phyloP scores from a whole-genome alignment of 148 eudicot genomes.

The Agrostemma githago region DNA sequence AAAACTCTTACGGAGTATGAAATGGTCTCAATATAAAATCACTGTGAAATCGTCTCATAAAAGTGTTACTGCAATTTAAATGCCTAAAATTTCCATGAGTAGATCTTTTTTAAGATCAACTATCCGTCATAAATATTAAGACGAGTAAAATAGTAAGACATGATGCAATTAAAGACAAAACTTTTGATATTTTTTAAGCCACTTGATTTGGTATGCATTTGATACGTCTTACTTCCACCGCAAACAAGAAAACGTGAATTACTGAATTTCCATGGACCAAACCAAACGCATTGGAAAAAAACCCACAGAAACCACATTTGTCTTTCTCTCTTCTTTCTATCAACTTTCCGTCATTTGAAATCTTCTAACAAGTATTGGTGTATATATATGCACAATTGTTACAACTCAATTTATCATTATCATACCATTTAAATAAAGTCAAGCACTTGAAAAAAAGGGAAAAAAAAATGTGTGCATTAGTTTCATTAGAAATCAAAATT shows the following conservation, averaged over 20 bases:
- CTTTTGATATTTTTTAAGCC: no score
- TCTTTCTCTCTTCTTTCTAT: constrained; percentile 29
- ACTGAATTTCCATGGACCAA: not conserved
- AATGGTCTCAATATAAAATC: no score
- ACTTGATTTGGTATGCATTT: no score
- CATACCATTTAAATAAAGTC: not conserved
- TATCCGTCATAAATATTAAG: no score
- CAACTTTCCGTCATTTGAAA: not conserved
- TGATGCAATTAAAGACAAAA: no score
- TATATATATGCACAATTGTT: not conserved
- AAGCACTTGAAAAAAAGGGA: not conserved
- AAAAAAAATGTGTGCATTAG: not conserved
- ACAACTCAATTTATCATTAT: not conserved
- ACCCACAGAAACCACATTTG: constrained; percentile 21
- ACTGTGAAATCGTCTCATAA: no score
- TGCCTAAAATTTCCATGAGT: no score
- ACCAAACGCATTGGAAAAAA: not conserved
- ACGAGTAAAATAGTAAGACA: no score
- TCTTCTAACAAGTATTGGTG: not conserved
- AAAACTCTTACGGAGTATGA: no score
- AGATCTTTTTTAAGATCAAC: no score
- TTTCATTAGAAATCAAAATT: constrained; percentile 35
- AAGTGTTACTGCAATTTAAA: no score
- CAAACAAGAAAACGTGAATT: not conserved
- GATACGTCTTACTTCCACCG: no score